These are phyloP conservation scores for Prunus campanulata DNA, from an alignment of 306 rosid genomes.

Conservation along the genomic window DNA sequence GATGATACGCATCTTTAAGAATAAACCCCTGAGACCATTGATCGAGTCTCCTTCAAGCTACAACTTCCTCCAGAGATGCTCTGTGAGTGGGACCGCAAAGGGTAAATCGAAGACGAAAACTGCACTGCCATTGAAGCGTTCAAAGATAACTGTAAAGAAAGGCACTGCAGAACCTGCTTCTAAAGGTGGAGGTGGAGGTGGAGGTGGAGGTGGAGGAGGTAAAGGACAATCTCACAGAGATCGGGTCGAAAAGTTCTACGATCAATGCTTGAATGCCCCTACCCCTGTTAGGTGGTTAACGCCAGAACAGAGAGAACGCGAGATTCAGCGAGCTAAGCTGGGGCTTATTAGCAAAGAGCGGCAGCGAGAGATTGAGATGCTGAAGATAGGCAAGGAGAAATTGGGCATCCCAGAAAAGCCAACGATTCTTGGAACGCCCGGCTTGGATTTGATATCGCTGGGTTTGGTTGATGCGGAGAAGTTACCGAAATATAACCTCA, in stretches of 20 bases:
- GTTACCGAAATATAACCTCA: constrained; percentile 67
- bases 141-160: constrained; percentile 38
- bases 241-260: constrained; percentile 51
- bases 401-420: constrained; percentile 56
- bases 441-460: constrained; percentile 61
- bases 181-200: too few species aligned
- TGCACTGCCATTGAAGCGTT: constrained; percentile 38
- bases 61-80: constrained; percentile 43
- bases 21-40: constrained; percentile 18
- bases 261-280: constrained; percentile 65
- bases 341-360: constrained; percentile 86
- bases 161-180: constrained; percentile 24
- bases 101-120: constrained; percentile 43
- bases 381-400: constrained; percentile 43
- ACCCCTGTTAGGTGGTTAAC: constrained; percentile 60
- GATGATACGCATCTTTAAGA: constrained; percentile 35
- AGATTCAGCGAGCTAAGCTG: constrained; percentile 64
- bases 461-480: constrained; percentile 84
- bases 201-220: constrained; percentile 23
- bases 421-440: constrained; percentile 61
- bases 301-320: constrained; percentile 48
- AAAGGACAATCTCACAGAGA: constrained; percentile 39
- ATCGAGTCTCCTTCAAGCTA: constrained; percentile 28
- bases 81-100: constrained; percentile 53
- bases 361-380: constrained; percentile 63